Conservation (phyloP, 2,329 filamentous ascomycete species). For the Tolypocladium nubicola region DNA sequence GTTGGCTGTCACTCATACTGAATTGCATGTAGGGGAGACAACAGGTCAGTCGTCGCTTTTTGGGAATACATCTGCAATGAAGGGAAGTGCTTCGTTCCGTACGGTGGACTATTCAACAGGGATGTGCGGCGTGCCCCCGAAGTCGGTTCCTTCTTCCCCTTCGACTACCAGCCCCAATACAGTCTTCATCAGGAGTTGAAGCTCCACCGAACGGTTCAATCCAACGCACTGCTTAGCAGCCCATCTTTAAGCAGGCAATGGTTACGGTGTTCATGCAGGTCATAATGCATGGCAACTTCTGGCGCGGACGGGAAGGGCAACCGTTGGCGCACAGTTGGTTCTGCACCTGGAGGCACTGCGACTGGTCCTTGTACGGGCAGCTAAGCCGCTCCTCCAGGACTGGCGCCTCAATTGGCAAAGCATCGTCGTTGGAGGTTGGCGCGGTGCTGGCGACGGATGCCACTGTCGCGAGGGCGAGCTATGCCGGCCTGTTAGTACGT, state of each 20-base stretch:
- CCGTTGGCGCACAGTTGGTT: background rate
- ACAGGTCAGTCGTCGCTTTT: background rate
- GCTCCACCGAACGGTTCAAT: background rate
- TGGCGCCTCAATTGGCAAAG: background rate
- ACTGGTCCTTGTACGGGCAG: background rate
- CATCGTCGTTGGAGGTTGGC: background rate
- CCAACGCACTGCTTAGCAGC: background rate
- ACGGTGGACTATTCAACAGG: background rate
- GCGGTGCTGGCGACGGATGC: background rate
- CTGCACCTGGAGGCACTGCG: background rate
- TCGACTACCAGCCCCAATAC: too few relatives aligned
- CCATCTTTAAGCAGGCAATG: background rate
- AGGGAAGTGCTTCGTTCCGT: background rate
- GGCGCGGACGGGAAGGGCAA: background rate
- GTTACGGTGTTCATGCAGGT: background rate
- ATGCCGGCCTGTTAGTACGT: background rate
- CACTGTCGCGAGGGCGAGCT: background rate
- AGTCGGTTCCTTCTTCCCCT: too few relatives aligned
- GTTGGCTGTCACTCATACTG: background rate
- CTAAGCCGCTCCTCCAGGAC: background rate
- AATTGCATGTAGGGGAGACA: too few relatives aligned
- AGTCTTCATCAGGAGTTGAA: background rate
- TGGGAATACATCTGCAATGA: too few relatives aligned
- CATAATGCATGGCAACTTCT: background rate
- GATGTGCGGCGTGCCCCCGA: background rate